Conservation (phyloP, 106 monocot species). For the Iris macrosiphon region DNA sequence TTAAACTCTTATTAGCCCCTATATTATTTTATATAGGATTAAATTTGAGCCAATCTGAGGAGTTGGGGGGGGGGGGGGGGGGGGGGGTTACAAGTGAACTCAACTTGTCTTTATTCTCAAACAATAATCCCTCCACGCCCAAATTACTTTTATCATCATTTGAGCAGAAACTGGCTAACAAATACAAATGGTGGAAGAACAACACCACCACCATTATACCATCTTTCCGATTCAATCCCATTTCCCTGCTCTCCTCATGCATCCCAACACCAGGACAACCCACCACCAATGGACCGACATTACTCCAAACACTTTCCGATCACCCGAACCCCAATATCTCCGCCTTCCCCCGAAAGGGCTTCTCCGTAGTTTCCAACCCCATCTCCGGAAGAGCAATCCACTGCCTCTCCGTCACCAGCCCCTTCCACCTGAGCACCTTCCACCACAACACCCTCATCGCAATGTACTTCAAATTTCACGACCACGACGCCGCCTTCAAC, state of each 20-base stretch:
- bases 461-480: constrained; percentile 40
- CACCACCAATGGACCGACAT: constrained; percentile 9
- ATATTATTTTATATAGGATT: too few relatives aligned
- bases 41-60: too few relatives aligned
- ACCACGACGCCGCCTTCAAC: constrained; percentile 23
- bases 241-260: neutral
- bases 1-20: too few relatives aligned
- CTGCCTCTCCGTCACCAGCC: constrained; percentile 34
- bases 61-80: too few relatives aligned
- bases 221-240: too few relatives aligned
- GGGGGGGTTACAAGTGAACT: too few relatives aligned
- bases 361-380: constrained; percentile 43
- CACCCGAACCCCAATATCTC: constrained; percentile 43
- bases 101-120: too few relatives aligned
- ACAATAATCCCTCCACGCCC: too few relatives aligned
- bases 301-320: constrained; percentile 22
- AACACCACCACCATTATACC: too few relatives aligned
- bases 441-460: constrained; percentile 68
- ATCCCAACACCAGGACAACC: neutral
- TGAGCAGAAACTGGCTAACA: too few relatives aligned
- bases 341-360: constrained; percentile 34
- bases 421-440: constrained; percentile 35
- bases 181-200: too few relatives aligned
- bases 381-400: constrained; percentile 31
- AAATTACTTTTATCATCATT: too few relatives aligned